These are phyloP conservation scores for Bauhinia variegata DNA, from an alignment of 306 rosid genomes.

Conservation along the genomic window DNA sequence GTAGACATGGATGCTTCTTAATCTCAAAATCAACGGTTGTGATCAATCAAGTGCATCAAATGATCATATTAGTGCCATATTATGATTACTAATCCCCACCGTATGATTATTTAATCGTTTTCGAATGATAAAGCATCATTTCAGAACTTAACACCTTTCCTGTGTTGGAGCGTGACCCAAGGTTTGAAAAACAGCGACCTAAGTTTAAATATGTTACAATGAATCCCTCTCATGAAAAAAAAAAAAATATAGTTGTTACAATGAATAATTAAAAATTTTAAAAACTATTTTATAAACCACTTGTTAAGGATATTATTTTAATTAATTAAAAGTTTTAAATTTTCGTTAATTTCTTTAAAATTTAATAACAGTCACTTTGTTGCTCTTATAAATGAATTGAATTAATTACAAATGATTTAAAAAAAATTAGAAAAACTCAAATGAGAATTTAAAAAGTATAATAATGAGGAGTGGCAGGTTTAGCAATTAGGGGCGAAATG, in stretches of 20 bases:
- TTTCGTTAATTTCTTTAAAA: too few species aligned
- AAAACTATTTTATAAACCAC: too few species aligned
- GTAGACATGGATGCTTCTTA: too few species aligned
- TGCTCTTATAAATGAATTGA: too few species aligned
- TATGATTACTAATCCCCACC: not conserved
- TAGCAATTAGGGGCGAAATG: slow-evolving; percentile 18
- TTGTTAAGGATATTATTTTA: too few species aligned
- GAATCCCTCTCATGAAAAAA: not conserved
- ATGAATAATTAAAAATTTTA: not conserved
- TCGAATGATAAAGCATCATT: slow-evolving; percentile 48
- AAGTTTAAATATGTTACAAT: not conserved
- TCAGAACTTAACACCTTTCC: slow-evolving; percentile 9
- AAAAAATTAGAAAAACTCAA: too few species aligned
- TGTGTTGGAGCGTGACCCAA: slow-evolving; percentile 48
- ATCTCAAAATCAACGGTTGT: too few species aligned
- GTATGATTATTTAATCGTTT: slow-evolving; percentile 17
- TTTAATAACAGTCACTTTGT: too few species aligned
- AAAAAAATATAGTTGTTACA: too few species aligned
- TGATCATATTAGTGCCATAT: too few species aligned
- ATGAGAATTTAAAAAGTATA: not conserved
- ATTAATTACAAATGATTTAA: too few species aligned
- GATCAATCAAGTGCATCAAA: not conserved
- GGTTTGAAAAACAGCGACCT: slow-evolving; percentile 16
- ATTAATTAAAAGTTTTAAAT: too few species aligned
- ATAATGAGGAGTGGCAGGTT: slow-evolving; percentile 16